phyloP scores from a whole-genome alignment of 768 basidiomycete genomes.

The Termitomyces sp. region DNA sequence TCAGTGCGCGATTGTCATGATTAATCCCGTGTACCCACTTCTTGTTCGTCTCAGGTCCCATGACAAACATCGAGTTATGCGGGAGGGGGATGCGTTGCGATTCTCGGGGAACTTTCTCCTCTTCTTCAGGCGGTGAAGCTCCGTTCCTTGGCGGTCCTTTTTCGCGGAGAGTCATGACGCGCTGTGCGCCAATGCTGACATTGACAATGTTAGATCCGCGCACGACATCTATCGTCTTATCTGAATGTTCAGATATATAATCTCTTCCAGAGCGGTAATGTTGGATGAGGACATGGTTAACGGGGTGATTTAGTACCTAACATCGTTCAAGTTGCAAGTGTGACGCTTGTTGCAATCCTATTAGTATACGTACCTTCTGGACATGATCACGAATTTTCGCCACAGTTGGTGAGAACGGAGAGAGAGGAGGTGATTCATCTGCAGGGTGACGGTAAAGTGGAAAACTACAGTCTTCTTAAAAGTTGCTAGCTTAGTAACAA shows the following conservation, averaged over 20 bases:
- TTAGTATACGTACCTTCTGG: constrained; percentile 31
- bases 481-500: neutral
- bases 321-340: neutral
- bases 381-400: constrained; percentile 57
- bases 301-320: constrained; percentile 45
- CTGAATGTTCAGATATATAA: constrained; percentile 83
- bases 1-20: constrained; percentile 62
- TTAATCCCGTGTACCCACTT: constrained; percentile 75
- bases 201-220: constrained; percentile 73
- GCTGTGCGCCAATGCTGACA: constrained; percentile 73
- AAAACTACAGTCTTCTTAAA: constrained; percentile 33
- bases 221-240: constrained; percentile 81
- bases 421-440: constrained; percentile 67
- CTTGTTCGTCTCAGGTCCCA: constrained; percentile 68
- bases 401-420: constrained; percentile 65
- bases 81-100: constrained; percentile 68
- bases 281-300: constrained; percentile 84
- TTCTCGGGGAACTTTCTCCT: constrained; percentile 5
- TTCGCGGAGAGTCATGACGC: constrained; percentile 66
- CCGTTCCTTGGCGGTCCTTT: constrained; percentile 38
- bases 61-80: constrained; percentile 79
- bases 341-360: neutral
- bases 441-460: constrained; percentile 82
- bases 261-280: constrained; percentile 74
- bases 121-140: constrained; percentile 3